Evolutionary conservation across 2,329 filamentous ascomycete genomes (phyloP), one percentile per base, ranked within the genome.

Genomic region (Diaporthe sp.): DNA sequence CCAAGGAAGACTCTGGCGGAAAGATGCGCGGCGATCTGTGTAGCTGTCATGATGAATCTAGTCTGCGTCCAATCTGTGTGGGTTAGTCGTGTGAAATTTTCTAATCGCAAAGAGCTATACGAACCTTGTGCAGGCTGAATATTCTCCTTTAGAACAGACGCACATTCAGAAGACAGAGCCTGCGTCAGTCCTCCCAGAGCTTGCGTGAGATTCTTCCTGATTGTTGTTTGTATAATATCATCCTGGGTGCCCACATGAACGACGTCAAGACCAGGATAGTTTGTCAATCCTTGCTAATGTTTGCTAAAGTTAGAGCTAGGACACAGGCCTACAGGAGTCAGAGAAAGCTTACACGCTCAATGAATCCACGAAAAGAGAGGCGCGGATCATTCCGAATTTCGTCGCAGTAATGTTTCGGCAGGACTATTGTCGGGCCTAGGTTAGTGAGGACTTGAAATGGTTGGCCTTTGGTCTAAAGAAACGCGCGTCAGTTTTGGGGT

Each of bases 1-100:
- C 65, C 65, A 25, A 70, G 65, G 22, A 70, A 70, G 9, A 70
- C 65, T 12, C 65, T 49, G 2, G 88, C 86, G 0, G 88, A 88
- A 10, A 90, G 77, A 9, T 87, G 86, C 13, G 87, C 86, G 13
- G 90, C 84, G 13, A 88, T 78, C 31, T 84, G 80, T 3, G 57
- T 60, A 6, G 57, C 57, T 39, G 31, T 39, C 57, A 60, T 60
- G 57, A 60, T 60, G 57, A 60, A 60, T 25, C 6, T 60, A 39
- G 19, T 60, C 57, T 37, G 57, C 31, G 31, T 60, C 57, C 57
- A 60, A n/a, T 60, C 57, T 60, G 57, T 60, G 10, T n/a, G 31
- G 57, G 57, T 60, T 4, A 60, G 57, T 19, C 22, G 34, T 39
- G 57, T 39, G 10, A n/a, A 25, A 39, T 19, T 12, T 31, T 28